Percentiles rank a stretch among this genome's conserved stretches.
Conservation (phyloP, 164 flowering plant genomes). For the Magnolia sinica region DNA sequence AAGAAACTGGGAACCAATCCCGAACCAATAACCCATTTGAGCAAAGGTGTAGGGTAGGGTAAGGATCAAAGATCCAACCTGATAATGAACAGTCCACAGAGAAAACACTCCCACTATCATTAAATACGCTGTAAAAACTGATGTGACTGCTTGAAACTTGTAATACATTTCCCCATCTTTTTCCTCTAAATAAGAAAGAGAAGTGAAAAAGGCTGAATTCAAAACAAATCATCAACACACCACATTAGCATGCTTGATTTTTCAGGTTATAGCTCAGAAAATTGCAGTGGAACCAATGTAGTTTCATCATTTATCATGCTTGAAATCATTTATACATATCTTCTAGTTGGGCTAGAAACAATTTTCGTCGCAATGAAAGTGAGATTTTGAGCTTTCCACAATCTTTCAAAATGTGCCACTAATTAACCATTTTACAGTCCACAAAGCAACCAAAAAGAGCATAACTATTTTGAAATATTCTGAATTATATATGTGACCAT, state of each 20-base stretch:
- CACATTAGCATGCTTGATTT: too few relatives aligned
- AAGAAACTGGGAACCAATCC: slow-evolving; percentile 4
- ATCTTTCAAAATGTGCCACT: background rate
- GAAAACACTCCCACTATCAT: background rate
- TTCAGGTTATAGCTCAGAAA: too few relatives aligned
- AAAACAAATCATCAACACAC: background rate
- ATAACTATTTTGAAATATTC: too few relatives aligned
- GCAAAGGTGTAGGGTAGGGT: slow-evolving; percentile 16
- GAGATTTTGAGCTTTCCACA: background rate
- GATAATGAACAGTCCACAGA: background rate
- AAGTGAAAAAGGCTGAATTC: background rate
- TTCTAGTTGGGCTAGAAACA: too few relatives aligned
- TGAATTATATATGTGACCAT: too few relatives aligned
- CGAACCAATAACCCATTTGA: slow-evolving; percentile 10
- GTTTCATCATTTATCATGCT: too few relatives aligned
- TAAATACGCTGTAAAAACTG: background rate
- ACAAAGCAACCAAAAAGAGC: too few relatives aligned
- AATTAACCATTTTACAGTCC: background rate
- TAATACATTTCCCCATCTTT: background rate
- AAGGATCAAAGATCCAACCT: slow-evolving; percentile 14
- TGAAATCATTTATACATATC: too few relatives aligned
- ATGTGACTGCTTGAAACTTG: background rate
- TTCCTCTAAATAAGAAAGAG: background rate
- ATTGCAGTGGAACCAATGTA: too few relatives aligned
- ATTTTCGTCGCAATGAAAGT: too few relatives aligned